Conservation (phyloP, 306 rosid species). For the Ochetophila trinervis region DNA sequence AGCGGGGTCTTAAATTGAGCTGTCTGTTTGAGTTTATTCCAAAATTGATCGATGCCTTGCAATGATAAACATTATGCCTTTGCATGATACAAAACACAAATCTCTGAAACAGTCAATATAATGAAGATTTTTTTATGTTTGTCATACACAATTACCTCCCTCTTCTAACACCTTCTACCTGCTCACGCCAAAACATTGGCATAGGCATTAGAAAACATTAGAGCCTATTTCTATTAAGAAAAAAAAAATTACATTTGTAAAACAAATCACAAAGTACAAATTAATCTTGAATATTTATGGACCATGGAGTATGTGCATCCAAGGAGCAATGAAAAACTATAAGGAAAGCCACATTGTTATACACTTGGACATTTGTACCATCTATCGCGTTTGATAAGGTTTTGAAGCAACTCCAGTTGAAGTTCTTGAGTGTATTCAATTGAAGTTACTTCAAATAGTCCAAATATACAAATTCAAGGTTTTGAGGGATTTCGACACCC, state of each 20-base stretch:
- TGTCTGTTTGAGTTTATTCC: constrained; percentile 26
- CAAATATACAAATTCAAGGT: no score
- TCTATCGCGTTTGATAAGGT: background rate
- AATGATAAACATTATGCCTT: constrained; percentile 29
- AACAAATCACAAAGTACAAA: no score
- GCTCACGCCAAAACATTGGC: background rate
- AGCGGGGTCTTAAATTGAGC: constrained; percentile 26
- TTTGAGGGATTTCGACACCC: no score
- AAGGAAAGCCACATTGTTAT: background rate
- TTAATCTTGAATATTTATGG: no score
- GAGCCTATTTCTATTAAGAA: background rate
- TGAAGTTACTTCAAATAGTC: no score
- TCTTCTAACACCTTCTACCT: constrained; percentile 1
- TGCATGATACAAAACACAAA: constrained; percentile 35
- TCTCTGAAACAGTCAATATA: constrained; percentile 11
- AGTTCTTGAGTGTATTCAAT: no score
- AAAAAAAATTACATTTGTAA: background rate
- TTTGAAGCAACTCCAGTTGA: no score
- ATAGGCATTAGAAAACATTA: background rate
- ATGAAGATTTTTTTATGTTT: background rate
- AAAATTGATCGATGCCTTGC: constrained; percentile 31
- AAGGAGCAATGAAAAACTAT: background rate
- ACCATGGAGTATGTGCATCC: background rate
- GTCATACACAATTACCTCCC: constrained; percentile 5
- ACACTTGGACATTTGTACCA: no score